A percentile compares a stretch with the other conserved stretches of the same genome.
Evolutionary conservation across 2,329 filamentous ascomycete species (phyloP).

Genomic region (Hawksworthiomyces lignivorus): DNA sequence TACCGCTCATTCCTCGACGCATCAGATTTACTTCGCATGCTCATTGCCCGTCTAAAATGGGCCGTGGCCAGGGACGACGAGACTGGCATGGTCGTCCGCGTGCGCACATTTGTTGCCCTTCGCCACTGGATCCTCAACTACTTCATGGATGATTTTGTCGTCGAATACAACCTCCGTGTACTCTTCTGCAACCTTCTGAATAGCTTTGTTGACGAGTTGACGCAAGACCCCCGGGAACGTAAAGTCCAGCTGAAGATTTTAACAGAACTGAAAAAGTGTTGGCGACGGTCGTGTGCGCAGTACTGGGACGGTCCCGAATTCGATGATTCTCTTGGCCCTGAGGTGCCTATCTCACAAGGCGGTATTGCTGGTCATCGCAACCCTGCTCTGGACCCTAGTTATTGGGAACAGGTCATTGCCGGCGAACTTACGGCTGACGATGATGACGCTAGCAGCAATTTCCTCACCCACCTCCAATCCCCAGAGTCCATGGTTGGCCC

Average conservation of each 20-base stretch:
- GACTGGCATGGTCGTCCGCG: slow-evolving; percentile 85
- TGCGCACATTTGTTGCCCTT: slow-evolving; percentile 89
- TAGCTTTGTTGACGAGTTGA: slow-evolving; percentile 49
- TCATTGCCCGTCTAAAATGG: slow-evolving; percentile 82
- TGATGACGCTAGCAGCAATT: slow-evolving; percentile 27
- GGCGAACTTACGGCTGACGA: slow-evolving; percentile 33
- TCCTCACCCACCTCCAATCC: slow-evolving; percentile 18
- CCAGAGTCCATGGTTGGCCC: slow-evolving; percentile 9
- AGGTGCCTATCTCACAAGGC: slow-evolving; percentile 66
- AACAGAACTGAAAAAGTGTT: slow-evolving; percentile 92
- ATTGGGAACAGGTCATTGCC: slow-evolving; percentile 42
- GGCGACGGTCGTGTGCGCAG: slow-evolving; percentile 80
- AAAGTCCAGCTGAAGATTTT: slow-evolving; percentile 73
- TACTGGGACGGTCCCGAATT: slow-evolving; percentile 79
- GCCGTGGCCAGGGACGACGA: slow-evolving; percentile 74
- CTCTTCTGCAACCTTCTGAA: slow-evolving; percentile 81
- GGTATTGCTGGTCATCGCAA: slow-evolving; percentile 59
- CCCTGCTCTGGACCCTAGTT: slow-evolving; percentile 44
- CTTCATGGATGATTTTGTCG: slow-evolving; percentile 87
- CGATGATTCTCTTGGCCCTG: slow-evolving; percentile 50
- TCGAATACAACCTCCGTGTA: slow-evolving; percentile 63
- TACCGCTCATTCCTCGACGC: slow-evolving; percentile 81
- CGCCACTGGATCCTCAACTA: slow-evolving; percentile 98
- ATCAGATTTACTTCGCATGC: slow-evolving; percentile 68
- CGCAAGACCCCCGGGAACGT: slow-evolving; percentile 32